These are phyloP conservation scores for Xylona heveae DNA, from an alignment of 495 filamentous ascomycete genomes.

Conservation along the genomic window DNA sequence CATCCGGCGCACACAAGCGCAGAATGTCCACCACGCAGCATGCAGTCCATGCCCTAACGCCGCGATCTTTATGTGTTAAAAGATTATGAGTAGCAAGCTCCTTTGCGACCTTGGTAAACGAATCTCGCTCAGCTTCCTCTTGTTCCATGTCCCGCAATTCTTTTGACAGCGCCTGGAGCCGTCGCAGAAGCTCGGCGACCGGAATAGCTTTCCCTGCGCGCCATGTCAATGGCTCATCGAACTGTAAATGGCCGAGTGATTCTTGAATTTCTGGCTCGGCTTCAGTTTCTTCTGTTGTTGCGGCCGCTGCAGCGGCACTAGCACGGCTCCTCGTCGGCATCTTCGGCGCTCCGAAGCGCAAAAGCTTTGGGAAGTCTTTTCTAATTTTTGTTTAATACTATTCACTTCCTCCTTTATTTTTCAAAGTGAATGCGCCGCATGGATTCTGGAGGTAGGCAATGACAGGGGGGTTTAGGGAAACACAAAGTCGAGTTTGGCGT, in stretches of 20 bases:
- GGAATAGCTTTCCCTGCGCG: conserved; percentile 74
- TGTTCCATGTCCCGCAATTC: conserved; percentile 79
- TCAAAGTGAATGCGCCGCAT: too few species aligned
- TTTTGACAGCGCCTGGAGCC: conserved; percentile 57
- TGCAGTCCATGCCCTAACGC: conserved; percentile 71
- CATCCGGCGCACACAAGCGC: conserved; percentile 82
- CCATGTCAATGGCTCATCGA: conserved; percentile 82
- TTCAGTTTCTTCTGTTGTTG: background rate
- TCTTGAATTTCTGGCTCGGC: conserved; percentile 12
- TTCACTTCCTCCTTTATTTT: too few species aligned
- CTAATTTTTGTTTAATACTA: too few species aligned
- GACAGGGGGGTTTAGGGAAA: too few species aligned
- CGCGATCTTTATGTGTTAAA: conserved; percentile 74
- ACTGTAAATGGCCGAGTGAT: conserved; percentile 35
- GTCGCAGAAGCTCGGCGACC: conserved; percentile 57
- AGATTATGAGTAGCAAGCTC: conserved; percentile 70
- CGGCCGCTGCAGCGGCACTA: background rate
- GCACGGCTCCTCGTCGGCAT: background rate
- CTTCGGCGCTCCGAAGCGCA: too few species aligned
- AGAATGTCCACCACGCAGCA: conserved; percentile 89
- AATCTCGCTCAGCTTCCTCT: conserved; percentile 63
- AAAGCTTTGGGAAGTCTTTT: too few species aligned
- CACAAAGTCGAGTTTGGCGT: too few species aligned
- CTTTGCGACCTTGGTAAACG: conserved; percentile 64
- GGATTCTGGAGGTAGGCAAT: too few species aligned